These are phyloP conservation scores for Trichoderma reesei DNA, from an alignment of 495 filamentous ascomycete species.

Conservation along the genomic window DNA sequence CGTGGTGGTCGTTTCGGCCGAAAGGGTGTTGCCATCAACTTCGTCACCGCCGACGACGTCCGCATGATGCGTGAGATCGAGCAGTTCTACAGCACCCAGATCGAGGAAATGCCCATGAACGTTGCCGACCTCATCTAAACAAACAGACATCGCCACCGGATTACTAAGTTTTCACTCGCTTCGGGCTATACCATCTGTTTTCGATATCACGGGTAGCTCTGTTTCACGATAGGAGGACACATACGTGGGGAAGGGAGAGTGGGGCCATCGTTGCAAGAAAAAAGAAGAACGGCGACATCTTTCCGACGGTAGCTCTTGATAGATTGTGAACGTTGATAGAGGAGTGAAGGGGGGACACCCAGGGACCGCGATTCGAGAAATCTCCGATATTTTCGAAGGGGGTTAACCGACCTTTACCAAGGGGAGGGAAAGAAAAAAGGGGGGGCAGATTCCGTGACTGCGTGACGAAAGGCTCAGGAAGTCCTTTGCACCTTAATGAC, in stretches of 20 bases:
- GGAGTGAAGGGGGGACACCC: slow-evolving; percentile 2
- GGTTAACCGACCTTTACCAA: background rate
- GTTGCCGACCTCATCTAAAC: slow-evolving; percentile 53
- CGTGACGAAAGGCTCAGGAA: slow-evolving; percentile 12
- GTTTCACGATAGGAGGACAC: background rate
- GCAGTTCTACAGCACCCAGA: slow-evolving; percentile 93
- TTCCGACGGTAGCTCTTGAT: background rate
- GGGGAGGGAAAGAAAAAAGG: background rate
- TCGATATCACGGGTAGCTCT: background rate
- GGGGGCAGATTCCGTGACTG: slow-evolving; percentile 7
- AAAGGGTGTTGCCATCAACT: slow-evolving; percentile 99
- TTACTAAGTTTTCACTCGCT: slow-evolving; percentile 1
- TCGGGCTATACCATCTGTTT: background rate
- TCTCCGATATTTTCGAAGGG: background rate
- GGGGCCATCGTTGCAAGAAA: background rate
- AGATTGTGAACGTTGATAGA: slow-evolving; percentile 11
- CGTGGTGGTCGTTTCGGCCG: slow-evolving; percentile 91
- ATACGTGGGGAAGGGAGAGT: background rate
- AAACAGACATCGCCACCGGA: background rate
- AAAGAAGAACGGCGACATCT: background rate
- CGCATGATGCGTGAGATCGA: slow-evolving; percentile 97
- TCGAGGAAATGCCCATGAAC: slow-evolving; percentile 99
- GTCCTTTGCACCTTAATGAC: slow-evolving; percentile 8
- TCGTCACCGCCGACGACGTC: slow-evolving; percentile 95
- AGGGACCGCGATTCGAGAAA: background rate